Conservation (phyloP, 2,329 filamentous ascomycete genomes). For the Alternaria atra region DNA sequence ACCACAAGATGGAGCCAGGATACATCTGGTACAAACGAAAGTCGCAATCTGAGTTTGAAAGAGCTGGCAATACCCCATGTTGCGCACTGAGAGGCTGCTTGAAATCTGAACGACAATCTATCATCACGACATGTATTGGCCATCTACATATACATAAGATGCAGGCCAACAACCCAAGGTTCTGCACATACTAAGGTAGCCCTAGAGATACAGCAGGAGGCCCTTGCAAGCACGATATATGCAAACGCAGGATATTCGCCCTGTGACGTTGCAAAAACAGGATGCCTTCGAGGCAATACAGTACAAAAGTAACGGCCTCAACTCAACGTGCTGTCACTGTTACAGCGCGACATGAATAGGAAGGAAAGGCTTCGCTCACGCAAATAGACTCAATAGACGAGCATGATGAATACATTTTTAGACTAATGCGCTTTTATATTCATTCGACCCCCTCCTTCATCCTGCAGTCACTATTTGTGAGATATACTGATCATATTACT, state of each 20-base stretch:
- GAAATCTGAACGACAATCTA: background rate
- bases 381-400: background rate
- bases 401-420: background rate
- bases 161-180: background rate
- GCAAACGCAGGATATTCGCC: background rate
- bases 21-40: slow-evolving; percentile 17
- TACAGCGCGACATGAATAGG: background rate
- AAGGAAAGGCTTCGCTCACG: background rate
- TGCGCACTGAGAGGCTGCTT: slow-evolving; percentile 7
- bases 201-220: too few species aligned
- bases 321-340: background rate
- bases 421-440: background rate
- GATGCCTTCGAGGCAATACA: background rate
- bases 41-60: slow-evolving; percentile 25
- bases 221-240: background rate
- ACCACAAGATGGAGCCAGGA: slow-evolving; percentile 48
- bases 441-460: too few species aligned
- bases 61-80: slow-evolving; percentile 10
- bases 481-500: too few species aligned
- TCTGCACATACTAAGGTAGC: background rate
- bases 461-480: too few species aligned
- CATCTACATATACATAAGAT: background rate
- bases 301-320: background rate
- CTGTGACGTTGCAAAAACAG: background rate
- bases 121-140: background rate